phyloP scores from a whole-genome alignment of 73 alveolate genomes.

The Symbiodinium natans region DNA sequence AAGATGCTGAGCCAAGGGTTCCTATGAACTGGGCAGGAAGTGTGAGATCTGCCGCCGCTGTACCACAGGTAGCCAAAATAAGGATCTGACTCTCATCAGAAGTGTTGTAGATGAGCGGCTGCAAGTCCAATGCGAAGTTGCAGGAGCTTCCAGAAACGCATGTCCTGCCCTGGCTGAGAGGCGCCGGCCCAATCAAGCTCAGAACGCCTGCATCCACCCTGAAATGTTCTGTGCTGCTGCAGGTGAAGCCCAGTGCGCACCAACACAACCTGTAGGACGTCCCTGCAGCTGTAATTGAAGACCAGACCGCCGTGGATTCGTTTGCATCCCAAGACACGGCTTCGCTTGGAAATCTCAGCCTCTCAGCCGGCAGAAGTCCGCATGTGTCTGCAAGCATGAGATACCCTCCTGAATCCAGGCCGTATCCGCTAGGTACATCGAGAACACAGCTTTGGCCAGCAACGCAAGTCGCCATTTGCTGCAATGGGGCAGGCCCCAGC shows the following conservation, averaged over 20 bases:
- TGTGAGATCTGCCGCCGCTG: no score
- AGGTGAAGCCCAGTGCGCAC: background rate
- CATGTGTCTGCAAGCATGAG: background rate
- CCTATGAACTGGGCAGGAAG: background rate
- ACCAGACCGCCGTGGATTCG: background rate
- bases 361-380: background rate
- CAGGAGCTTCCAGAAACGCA: background rate
- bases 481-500: background rate
- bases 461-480: background rate
- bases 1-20: background rate
- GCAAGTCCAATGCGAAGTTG: background rate
- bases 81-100: background rate
- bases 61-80: background rate
- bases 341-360: background rate
- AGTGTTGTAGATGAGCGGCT: background rate
- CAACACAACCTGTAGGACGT: constrained; percentile 6
- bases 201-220: background rate
- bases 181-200: background rate
- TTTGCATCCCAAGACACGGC: background rate
- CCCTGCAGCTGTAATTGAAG: background rate
- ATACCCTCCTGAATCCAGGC: background rate
- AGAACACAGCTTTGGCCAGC: background rate
- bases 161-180: constrained; percentile 1
- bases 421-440: background rate
- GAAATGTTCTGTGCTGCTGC: background rate